Evolutionary conservation across 495 filamentous ascomycete genomes (phyloP).

Genomic region (Entonaema liquescens): DNA sequence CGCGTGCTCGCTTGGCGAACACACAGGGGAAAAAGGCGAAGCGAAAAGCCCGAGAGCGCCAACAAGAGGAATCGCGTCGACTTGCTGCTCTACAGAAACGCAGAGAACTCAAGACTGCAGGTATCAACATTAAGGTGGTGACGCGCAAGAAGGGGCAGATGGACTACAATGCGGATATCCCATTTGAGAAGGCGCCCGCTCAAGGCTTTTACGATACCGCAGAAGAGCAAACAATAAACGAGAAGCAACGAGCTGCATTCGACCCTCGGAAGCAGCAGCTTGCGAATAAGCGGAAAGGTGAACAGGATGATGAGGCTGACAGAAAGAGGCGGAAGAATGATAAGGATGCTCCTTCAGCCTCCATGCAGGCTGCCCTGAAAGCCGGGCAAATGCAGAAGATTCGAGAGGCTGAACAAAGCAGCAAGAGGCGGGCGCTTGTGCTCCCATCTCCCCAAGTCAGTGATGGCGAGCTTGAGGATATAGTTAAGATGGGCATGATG

Average conservation of each 20-base stretch:
- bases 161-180: slow-evolving; percentile 99
- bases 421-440: slow-evolving; percentile 81
- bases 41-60: slow-evolving; percentile 93
- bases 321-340: slow-evolving; percentile 87
- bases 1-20: slow-evolving; percentile 93
- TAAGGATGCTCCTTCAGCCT: slow-evolving; percentile 77
- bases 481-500: slow-evolving; percentile 98
- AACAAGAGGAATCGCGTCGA: slow-evolving; percentile 92
- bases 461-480: slow-evolving; percentile 93
- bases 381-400: slow-evolving; percentile 96
- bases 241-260: slow-evolving; percentile 85
- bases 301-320: slow-evolving; percentile 82
- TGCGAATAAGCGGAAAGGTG: slow-evolving; percentile 94
- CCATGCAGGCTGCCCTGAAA: slow-evolving; percentile 87
- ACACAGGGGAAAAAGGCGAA: slow-evolving; percentile 99
- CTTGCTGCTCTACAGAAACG: slow-evolving; percentile 93
- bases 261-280: slow-evolving; percentile 95
- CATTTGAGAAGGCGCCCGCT: slow-evolving; percentile 91
- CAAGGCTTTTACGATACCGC: slow-evolving; percentile 93
- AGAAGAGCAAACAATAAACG: slow-evolving; percentile 82
- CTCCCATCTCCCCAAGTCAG: slow-evolving; percentile 90
- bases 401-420: slow-evolving; percentile 94
- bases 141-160: slow-evolving; percentile 94
- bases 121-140: slow-evolving; percentile 97
- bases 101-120: slow-evolving; percentile 93